Base-by-base conservation (phyloP, 306 rosid species). In the Cyamopsis tetragonoloba region DNA sequence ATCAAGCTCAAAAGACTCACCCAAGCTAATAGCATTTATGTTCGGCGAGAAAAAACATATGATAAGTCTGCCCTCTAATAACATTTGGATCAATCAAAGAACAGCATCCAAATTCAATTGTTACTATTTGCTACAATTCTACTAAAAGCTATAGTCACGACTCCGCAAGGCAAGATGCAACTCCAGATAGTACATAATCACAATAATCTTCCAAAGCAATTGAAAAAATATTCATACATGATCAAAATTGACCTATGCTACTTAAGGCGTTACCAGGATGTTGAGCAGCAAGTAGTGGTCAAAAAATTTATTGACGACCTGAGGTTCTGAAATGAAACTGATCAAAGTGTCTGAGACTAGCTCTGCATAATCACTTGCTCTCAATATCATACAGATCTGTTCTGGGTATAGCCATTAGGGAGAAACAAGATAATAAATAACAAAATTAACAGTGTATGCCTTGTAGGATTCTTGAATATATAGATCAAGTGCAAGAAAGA, bases 311-410 rank as follows among this genome's bases (percentile, higher is more conserved):
- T 61, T 44, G 31, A 46, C 39, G 42, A 63, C 30, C 77, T 5
- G 61, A 31, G 48, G 66, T 56, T 54, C 55, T 31, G 27, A 24
- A 39, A 69, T 30, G 41, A 55, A 32, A 35, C 58, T 46, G 24
- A 65, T 42, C 54, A 51, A 35, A 49, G n/a, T 10, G 4, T 70
- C 76, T 10, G 61, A 73, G 26, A 62, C 77, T 28, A 28, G 70
- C 74, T 50, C 66, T 48, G 68, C 24, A 62, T 22, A 19, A 74
- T 81, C 79, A 88, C 82, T 86, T 88, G 87, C 96, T 91, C 86
- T 86, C 96, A n/a, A 39, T 15, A 59, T 91, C 89, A 73, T 88
- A 86, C 13, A 86, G 54, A 76, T 91, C 97, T 6, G 91, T 66
- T 68, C 97, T 88, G 86, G 19, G 26, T 18, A 68, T 26, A 18